phyloP scores from a whole-genome alignment of 352 stramenopile species.

The Globisporangium echinulatum region DNA sequence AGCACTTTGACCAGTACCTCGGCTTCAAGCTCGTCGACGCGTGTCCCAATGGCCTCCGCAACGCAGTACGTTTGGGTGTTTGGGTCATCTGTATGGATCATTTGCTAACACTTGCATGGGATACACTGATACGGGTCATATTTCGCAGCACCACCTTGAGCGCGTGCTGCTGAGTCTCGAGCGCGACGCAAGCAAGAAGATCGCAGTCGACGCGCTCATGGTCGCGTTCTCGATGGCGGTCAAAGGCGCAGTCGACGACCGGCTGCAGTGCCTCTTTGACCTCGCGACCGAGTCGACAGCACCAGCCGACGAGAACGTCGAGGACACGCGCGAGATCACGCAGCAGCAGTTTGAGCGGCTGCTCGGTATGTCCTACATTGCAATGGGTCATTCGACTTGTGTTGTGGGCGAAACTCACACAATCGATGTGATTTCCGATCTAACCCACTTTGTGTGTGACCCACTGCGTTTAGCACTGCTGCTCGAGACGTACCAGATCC shows the following conservation, averaged over 20 bases:
- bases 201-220: slow-evolving; percentile 61
- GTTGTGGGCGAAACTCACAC: no score
- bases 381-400: no score
- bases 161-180: slow-evolving; percentile 64
- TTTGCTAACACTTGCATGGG: no score
- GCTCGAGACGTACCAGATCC: slow-evolving; percentile 75
- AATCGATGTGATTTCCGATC: no score
- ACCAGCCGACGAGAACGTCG: slow-evolving; percentile 11
- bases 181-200: slow-evolving; percentile 46
- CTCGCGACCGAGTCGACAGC: slow-evolving; percentile 36
- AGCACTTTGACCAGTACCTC: slow-evolving; percentile 77
- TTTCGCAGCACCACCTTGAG: slow-evolving; percentile 61
- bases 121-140: no score
- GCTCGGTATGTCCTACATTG: slow-evolving; percentile 19
- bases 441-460: no score
- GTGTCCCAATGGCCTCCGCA: slow-evolving; percentile 54
- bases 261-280: slow-evolving; percentile 66
- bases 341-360: slow-evolving; percentile 54
- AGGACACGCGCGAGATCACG: slow-evolving; percentile 39
- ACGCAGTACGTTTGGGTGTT: slow-evolving; percentile 26
- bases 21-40: slow-evolving; percentile 57
- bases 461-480: slow-evolving; percentile 30
- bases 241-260: slow-evolving; percentile 65
- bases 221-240: slow-evolving; percentile 82
- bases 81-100: no score